Evolutionary conservation across 2,329 filamentous ascomycete species (phyloP), one percentile per base, ranked within the genome.

Genomic region (Aureobasidium sp.): DNA sequence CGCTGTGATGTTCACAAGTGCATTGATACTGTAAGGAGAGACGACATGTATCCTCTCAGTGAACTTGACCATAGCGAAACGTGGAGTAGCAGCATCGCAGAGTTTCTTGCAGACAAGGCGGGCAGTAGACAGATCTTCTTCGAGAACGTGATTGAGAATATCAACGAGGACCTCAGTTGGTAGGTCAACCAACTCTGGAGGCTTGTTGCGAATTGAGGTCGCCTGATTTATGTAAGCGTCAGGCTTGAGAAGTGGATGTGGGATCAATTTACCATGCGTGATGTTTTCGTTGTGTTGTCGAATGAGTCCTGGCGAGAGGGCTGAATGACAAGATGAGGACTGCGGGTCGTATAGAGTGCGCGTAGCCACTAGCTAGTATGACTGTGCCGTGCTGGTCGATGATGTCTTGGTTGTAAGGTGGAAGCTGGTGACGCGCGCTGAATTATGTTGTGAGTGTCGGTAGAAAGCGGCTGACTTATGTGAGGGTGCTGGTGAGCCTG

Each of bases 1-100:
- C 15, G 41, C 60, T 9, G 51, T 57, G 51, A 62, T 56, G 20
- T 50, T 15, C 20, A 62, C n/a, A 5, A 62, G 44, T 7, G 15
- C 24, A 5, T 62, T 13, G 9, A 62, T 52, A 13, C 60, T 62
- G 51, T 56, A 34, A 13, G 27, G 36, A 27, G 51, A 36, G 24
- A 62, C 29, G 20, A 48, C 43, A 27, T 56, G 50, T 8, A 12
- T 26, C 7, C 47, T 26, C 29, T 53, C 48, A 1, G 47, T 36
- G n/a, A 61, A 56, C 43, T 39, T 27, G 9, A 27, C 50, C 3
- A 15, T 2, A 10, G 26, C 32, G 24, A 62, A 62, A 5, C 13
- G 51, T 32, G 13, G 39, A 9, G 9, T 32, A 13, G 51, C 24
- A 9, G 15, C 15, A 26, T 37, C 43, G 32, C n/a, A 32, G 29